Evolutionary conservation across 1,139 yeast genomes (phyloP), one percentile per base, ranked within the genome.

Genomic region (Yarrowia galli): DNA sequence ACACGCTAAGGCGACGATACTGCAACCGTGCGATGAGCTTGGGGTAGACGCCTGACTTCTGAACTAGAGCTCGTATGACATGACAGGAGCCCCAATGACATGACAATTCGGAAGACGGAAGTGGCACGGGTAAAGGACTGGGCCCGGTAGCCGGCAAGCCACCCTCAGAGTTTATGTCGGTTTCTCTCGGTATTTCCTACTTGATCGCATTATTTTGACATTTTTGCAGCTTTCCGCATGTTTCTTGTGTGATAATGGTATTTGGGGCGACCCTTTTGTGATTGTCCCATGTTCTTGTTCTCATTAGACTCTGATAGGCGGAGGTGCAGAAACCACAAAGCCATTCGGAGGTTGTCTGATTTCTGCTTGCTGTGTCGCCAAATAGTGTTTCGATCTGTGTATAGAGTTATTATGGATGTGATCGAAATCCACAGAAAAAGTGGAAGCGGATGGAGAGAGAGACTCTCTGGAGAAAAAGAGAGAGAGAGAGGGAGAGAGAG

Each of bases 11-110:
- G 23, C 13, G 5, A 12, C 46, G 46, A 45, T 6, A 22, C 25
- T 46, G 53, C 36, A 46, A 25, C 22, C 36, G 35, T 25, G 53
- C 36, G 53, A 46, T 46, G 53, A 46, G 53, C 53, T n/a, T n/a
- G n/a, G n/a, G 5, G 22, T 35, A 43, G 15, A n/a, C n/a, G n/a
- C n/a, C n/a, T n/a, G n/a, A n/a, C n/a, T n/a, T n/a, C n/a, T n/a
- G n/a, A n/a, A n/a, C n/a, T n/a, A n/a, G n/a, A n/a, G n/a, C n/a
- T n/a, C n/a, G n/a, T n/a, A n/a, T n/a, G n/a, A n/a, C n/a, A n/a
- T n/a, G n/a, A n/a, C n/a, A n/a, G n/a, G n/a, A n/a, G n/a, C n/a
- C n/a, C n/a, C n/a, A n/a, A n/a, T n/a, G n/a, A n/a, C n/a, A n/a
- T n/a, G 7, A 23, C 49, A 22, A 5, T 13, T 23, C 49, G 49